phyloP scores from a whole-genome alignment of 768 basidiomycete genomes.

The Tulasnella sp. region DNA sequence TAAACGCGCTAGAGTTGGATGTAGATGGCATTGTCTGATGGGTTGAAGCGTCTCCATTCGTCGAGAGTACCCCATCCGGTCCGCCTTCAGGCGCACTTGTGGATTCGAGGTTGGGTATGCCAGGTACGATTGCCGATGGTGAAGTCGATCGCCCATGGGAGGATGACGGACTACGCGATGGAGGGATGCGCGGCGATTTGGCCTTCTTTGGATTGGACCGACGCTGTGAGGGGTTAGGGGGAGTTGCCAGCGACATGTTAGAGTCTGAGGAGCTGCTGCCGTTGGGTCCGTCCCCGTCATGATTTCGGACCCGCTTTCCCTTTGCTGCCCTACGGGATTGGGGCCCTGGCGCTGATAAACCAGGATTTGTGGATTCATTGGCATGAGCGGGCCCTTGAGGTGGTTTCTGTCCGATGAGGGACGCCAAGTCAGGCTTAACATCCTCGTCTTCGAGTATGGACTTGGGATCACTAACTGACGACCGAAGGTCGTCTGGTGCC shows the following conservation, averaged over 20 bases:
- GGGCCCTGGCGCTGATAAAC: not conserved
- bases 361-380: not conserved
- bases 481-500: not conserved
- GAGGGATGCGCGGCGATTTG: too few species aligned
- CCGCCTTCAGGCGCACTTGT: too few species aligned
- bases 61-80: too few species aligned
- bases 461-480: not conserved
- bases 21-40: too few species aligned
- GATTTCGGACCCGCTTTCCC: not conserved
- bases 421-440: conserved; percentile 6
- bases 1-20: too few species aligned
- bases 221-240: too few species aligned
- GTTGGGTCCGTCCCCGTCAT: not conserved
- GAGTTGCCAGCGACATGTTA: not conserved
- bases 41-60: too few species aligned
- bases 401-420: not conserved
- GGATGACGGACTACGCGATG: too few species aligned
- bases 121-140: not conserved
- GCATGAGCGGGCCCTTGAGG: not conserved
- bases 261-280: not conserved
- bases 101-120: not conserved
- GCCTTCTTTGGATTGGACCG: too few species aligned
- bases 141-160: not conserved
- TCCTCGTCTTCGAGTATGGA: conserved; percentile 16
- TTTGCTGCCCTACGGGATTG: not conserved